These are phyloP conservation scores for Fusarium oxysporum DNA, from an alignment of 2,329 filamentous ascomycete species.

Conservation along the genomic window DNA sequence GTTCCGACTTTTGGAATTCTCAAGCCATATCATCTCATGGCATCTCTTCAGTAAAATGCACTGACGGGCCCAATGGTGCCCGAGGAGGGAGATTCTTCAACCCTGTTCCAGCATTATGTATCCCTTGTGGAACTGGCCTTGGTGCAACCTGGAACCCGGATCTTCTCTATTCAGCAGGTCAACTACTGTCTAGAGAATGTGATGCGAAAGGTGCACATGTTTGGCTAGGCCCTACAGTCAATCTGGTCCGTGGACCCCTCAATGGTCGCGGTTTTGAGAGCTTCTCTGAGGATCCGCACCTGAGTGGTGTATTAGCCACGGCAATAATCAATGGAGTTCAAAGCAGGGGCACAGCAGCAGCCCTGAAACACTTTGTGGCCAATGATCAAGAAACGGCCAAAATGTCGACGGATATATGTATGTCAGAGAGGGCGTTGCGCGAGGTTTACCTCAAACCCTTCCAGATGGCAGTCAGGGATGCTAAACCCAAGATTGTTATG, in stretches of 20 bases:
- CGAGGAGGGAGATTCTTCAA: conserved; percentile 30
- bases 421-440: conserved; percentile 65
- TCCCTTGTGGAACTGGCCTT: conserved; percentile 45
- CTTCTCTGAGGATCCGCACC: conserved; percentile 64
- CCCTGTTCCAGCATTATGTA: conserved; percentile 23
- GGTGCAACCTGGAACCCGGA: conserved; percentile 53
- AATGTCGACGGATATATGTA: conserved; percentile 59
- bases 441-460: conserved; percentile 75
- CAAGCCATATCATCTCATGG: neutral
- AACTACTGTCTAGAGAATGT: conserved; percentile 26
- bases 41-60: conserved; percentile 13
- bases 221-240: conserved; percentile 70
- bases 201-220: conserved; percentile 65
- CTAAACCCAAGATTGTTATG: conserved; percentile 67
- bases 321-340: conserved; percentile 50
- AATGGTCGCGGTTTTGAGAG: conserved; percentile 74
- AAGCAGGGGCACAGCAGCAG: conserved; percentile 47
- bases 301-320: conserved; percentile 41
- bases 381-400: conserved; percentile 64
- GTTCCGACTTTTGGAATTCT: conserved; percentile 23
- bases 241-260: conserved; percentile 70
- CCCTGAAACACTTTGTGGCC: conserved; percentile 51
- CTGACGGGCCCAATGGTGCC: conserved; percentile 33
- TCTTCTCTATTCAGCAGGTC: conserved; percentile 23
- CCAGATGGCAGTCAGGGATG: conserved; percentile 68